These are phyloP conservation scores for Coemansia sp. DNA, from an alignment of 192 early-diverging fungal species.

Conservation along the genomic window DNA sequence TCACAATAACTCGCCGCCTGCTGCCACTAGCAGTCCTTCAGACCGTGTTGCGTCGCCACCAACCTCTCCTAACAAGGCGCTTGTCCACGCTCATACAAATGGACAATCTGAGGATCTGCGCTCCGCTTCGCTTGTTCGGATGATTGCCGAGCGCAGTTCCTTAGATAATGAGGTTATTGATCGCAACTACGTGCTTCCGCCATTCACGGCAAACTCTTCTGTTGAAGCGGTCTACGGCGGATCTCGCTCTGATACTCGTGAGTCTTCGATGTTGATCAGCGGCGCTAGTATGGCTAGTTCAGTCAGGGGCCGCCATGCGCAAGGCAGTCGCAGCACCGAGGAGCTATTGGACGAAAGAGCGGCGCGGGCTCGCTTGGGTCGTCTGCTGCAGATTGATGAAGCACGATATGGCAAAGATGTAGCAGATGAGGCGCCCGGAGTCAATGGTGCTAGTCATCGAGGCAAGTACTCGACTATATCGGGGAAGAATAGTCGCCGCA, in stretches of 20 bases:
- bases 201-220: constrained; percentile 42
- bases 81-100: background rate
- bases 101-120: background rate
- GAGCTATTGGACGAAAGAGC: background rate
- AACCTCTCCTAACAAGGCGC: background rate
- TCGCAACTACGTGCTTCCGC: constrained; percentile 14
- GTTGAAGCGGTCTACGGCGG: constrained; percentile 55
- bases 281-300: constrained; percentile 3
- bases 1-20: background rate
- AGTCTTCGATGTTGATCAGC: constrained; percentile 12
- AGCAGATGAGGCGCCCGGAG: background rate
- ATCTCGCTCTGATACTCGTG: constrained; percentile 33
- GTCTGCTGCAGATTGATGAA: background rate
- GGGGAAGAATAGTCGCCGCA: constrained; percentile 12
- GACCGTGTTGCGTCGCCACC: background rate
- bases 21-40: background rate
- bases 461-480: constrained; percentile 21
- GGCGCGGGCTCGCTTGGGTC: constrained; percentile 4
- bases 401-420: background rate
- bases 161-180: constrained; percentile 11
- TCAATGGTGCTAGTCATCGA: background rate
- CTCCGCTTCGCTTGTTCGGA: background rate
- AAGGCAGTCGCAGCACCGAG: background rate
- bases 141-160: background rate
- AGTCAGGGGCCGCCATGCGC: background rate